Base-by-base conservation (phyloP, 371 early-diverging fungal species). In the Aphelidium insulamus region DNA sequence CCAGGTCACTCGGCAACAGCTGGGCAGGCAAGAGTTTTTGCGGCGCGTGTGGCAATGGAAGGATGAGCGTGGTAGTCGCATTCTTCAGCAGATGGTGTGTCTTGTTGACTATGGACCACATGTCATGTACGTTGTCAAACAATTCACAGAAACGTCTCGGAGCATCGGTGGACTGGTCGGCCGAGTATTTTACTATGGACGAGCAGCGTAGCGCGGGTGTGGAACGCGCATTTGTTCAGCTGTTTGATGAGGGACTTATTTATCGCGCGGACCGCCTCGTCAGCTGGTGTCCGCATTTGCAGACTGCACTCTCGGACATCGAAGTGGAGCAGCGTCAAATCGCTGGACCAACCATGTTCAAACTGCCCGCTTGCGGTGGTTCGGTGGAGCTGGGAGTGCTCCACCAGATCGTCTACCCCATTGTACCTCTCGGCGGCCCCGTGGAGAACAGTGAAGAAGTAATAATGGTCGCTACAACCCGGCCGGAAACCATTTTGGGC, bases 401-500 rank as follows among this genome's bases (percentile, higher is more conserved):
- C 14, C 73, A 77, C 34, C 43, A 64, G 12, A 55, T 80, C 39
- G 54, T 62, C 10, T 76, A 72, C 48, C 63, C 60, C 17, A 41
- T 77, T 7, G 59, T 58, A 10, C 55, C 68, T 38, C 59, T 63
- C 7, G 48, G 54, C 25, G 45, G 50, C 19, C 44, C 56, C 28
- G 74, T 54, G 2, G 54, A 61, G 3, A 40, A 49, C n/a, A 12
- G 26, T 26, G 12, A 10, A 26, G 26, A 59, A 35, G 59, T 72
- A 25, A 50, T 97, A 22, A 66, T 73, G 19, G 87, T 99, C 9
- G 84, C 83, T 5, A 99, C 99, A 9, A 98, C 98, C 2, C 79
- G 99, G 44, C 76, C 95, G 26, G 98, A 99, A 45, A 99, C 99
- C 3, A 94, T 99, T 76, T 64, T 97, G 9, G 99, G 97, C 30